These are phyloP conservation scores for Anthracocystis setariae DNA, from an alignment of 1,284 basidiomycete species.

Conservation along the genomic window DNA sequence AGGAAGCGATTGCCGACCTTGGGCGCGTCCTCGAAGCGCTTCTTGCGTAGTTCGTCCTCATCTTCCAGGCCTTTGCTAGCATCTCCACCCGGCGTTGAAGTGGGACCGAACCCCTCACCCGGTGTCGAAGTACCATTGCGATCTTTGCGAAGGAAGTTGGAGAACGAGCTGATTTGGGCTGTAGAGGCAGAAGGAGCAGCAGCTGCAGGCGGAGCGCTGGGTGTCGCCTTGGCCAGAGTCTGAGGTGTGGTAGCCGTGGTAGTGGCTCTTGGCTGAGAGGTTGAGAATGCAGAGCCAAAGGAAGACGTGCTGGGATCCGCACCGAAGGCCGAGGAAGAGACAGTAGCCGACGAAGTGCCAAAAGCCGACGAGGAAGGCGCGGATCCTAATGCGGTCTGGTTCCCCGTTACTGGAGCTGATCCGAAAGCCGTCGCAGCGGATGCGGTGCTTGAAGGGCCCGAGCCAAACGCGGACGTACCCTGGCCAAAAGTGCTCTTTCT, in stretches of 20 bases:
- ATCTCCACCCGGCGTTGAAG: not conserved
- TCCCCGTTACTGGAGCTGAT: not conserved
- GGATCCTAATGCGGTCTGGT: not conserved
- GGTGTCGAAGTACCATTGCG: constrained; percentile 33
- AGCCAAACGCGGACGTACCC: constrained; percentile 25
- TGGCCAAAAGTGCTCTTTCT: constrained; percentile 4
- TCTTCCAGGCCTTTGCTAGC: constrained; percentile 8
- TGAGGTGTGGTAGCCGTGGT: not conserved
- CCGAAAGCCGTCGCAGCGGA: constrained; percentile 11
- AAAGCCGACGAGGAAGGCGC: constrained; percentile 11
- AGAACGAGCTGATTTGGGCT: constrained; percentile 38
- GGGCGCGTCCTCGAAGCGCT: constrained; percentile 48
- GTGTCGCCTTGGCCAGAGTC: not conserved
- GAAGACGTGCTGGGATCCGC: not conserved
- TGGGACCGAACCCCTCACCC: constrained; percentile 4
- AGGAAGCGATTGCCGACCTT: constrained; percentile 54
- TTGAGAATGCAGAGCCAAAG: constrained; percentile 16
- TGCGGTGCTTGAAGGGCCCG: not conserved
- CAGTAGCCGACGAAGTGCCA: not conserved
- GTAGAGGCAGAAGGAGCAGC: constrained; percentile 3
- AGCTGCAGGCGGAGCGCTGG: constrained; percentile 4
- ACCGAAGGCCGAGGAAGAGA: constrained; percentile 22
- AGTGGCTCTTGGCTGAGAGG: constrained; percentile 2
- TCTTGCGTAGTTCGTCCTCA: constrained; percentile 51
- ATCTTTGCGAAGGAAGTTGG: constrained; percentile 47